Evolutionary conservation across 225 moss, liverwort and hornwort species (phyloP), one percentile per base, ranked within the genome.

Genomic region (Neckera pumila): DNA sequence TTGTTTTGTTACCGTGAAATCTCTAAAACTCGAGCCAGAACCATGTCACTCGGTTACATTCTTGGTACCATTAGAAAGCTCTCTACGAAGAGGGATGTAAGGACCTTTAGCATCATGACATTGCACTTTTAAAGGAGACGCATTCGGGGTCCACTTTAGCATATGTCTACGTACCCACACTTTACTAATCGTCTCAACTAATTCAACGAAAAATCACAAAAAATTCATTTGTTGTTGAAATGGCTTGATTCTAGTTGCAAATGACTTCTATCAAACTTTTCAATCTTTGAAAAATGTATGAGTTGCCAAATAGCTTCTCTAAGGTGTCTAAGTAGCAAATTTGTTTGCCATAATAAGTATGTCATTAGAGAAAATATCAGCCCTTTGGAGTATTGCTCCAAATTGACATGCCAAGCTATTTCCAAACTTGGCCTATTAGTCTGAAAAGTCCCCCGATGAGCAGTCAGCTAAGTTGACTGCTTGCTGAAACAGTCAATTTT

Each of bases 21-120:
- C 23, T 69, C 0, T 0, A 0, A 0, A 69, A 22, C 7, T n/a
- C n/a, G n/a, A n/a, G n/a, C n/a, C n/a, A n/a, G n/a, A n/a, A 2
- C 0, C 12, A 7, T 7, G 4, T 69, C 1, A 22, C 7, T 12
- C 0, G 9, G 2, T 72, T 0, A 3, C 0, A 3, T 27, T 16
- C 1, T 72, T 72, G 2, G 16, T 72, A 71, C 9, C 3, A 6
- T 21, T 19, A n/a, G 11, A 66, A n/a, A 66, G 3, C 6, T 20
- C 19, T 66, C 8, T 66, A 3, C 5, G 1, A 66, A 1, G 11
- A 66, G 18, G 19, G 36, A 1, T 36, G 19, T 1, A 34, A 5
- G 5, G 5, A 19, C 6, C 17, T 73, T 43, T 73, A 45, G 17
- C 17, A 45, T 30, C 10, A 45, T 45, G 73, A 30, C 17, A 45